Conservation (phyloP, 805 yeast species). For the Lipomyces starkeyi region DNA sequence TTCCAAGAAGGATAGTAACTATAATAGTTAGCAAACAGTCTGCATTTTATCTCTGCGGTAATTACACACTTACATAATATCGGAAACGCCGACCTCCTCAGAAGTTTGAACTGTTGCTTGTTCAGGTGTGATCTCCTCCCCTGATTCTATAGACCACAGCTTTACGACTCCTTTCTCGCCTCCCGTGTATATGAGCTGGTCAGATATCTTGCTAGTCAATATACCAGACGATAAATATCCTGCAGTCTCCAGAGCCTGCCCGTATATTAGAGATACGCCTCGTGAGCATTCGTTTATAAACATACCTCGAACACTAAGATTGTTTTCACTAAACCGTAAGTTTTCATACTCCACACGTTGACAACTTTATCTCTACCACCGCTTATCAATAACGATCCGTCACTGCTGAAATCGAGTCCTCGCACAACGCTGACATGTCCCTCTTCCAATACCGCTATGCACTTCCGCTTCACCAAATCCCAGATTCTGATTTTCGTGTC, state of each 20-base stretch:
- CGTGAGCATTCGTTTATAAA: background rate
- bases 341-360: constrained; percentile 61
- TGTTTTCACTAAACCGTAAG: constrained; percentile 64
- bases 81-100: constrained; percentile 76
- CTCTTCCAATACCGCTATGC: constrained; percentile 58
- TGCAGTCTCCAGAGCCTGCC: constrained; percentile 45
- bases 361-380: constrained; percentile 91
- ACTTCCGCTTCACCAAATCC: constrained; percentile 74
- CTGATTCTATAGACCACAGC: constrained; percentile 63
- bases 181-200: constrained; percentile 63
- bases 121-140: constrained; percentile 54
- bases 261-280: background rate
- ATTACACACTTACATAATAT: constrained; percentile 49
- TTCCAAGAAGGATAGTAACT: constrained; percentile 40
- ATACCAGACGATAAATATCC: constrained; percentile 44
- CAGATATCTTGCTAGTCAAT: constrained; percentile 8
- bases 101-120: constrained; percentile 51
- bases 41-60: background rate
- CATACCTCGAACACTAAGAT: constrained; percentile 65
- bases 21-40: constrained; percentile 16
- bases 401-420: constrained; percentile 69
- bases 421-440: constrained; percentile 88
- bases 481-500: constrained; percentile 62
- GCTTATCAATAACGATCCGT: constrained; percentile 64
- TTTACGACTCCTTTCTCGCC: constrained; percentile 77